Base-by-base conservation (phyloP, 2,329 filamentous ascomycete genomes). In the Colletotrichum liriopes region DNA sequence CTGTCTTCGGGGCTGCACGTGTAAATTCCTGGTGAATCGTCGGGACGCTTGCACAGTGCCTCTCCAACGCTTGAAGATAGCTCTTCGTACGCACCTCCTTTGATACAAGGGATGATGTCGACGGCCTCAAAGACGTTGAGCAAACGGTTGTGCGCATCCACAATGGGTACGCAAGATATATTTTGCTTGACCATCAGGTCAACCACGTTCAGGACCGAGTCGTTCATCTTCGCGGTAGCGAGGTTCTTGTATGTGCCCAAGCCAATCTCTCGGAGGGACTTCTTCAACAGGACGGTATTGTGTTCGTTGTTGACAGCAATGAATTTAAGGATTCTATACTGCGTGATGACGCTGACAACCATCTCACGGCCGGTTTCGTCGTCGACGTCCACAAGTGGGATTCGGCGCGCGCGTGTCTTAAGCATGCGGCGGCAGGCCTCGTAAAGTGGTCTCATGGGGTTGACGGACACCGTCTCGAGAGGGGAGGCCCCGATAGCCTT, bases 261-360 rank as follows among this genome's bases (percentile, higher is more conserved):
- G 35, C 91, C 90, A 67, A 98, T 89, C 74, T 98, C 95, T 73
- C 91, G 90, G 68, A 99, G 87, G 12, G 94, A 92, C 84, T 97
- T 98, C 80, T 94, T 94, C 73, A 99, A 85, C 79, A 95, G 90
- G 77, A 97, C 93, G 5, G 96, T 98, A 80, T 97, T 93, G 77
- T 92, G 91, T 78, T 92, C 90, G 77, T 90, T 90, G 82, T 99
- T 99, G 82, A 99, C 96, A 14, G 96, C 95, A 74, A 99, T 97
- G 81, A 99, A 99, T 81, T 99, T 99, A 75, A 99, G 90, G 77
- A 99, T 98, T 71, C 97, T 93, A 83, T 99, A 99, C 82, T 99
- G 96, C 0, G 96, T 99, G 71, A 99, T 93, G 73, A 99, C 96
- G 77, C 95, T 98, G 73, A 99, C 94, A 23, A 99, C 95, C 84